phyloP scores from a whole-genome alignment of 495 filamentous ascomycete species.

The Halenospora varia region DNA sequence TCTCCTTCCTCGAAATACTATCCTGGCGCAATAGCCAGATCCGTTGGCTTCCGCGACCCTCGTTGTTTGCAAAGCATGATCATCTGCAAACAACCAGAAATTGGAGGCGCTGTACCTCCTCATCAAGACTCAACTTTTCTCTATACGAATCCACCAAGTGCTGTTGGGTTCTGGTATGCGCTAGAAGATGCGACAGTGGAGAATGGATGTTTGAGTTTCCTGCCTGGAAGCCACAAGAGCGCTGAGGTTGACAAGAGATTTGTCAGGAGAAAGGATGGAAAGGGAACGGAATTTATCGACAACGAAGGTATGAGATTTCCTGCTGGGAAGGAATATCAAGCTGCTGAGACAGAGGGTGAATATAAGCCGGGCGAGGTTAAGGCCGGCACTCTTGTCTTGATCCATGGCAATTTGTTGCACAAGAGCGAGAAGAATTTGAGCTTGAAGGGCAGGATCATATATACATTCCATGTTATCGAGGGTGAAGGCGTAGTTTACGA shows the following conservation, averaged over 20 bases:
- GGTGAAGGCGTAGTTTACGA: constrained; percentile 74
- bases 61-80: constrained; percentile 84
- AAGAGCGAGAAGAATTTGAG: constrained; percentile 93
- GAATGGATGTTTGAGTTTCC: constrained; percentile 88
- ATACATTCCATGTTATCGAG: constrained; percentile 97
- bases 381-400: constrained; percentile 84
- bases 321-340: constrained; percentile 32
- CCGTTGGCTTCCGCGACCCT: constrained; percentile 71
- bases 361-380: constrained; percentile 76
- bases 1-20: constrained; percentile 34
- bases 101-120: constrained; percentile 79
- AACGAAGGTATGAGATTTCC: constrained; percentile 41
- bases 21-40: constrained; percentile 57
- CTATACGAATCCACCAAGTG: constrained; percentile 85
- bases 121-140: constrained; percentile 93
- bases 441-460: constrained; percentile 81
- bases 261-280: constrained; percentile 54
- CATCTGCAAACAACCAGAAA: constrained; percentile 96
- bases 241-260: constrained; percentile 64
- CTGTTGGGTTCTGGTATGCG: constrained; percentile 94
- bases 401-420: constrained; percentile 94
- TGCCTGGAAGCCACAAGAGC: constrained; percentile 70
- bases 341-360: constrained; percentile 29
- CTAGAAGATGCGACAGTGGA: constrained; percentile 80
- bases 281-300: constrained; percentile 47